Conservation (phyloP, 352 stramenopile genomes). For the Pythium phragmitis region DNA sequence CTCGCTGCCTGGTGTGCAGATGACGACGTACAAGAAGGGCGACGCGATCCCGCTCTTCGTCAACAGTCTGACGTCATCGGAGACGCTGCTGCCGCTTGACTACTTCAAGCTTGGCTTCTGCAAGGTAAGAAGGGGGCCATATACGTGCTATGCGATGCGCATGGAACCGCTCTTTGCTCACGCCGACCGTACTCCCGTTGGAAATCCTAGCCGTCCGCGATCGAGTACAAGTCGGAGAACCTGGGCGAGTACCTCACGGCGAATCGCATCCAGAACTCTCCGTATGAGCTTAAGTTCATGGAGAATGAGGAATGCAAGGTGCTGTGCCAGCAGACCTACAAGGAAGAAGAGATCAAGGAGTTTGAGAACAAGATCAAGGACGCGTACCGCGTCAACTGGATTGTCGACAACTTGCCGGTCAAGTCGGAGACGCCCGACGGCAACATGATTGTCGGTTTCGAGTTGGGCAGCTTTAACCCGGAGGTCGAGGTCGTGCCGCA, state of each 20-base stretch:
- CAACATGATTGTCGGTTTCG: slow-evolving; percentile 78
- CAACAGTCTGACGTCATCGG: slow-evolving; percentile 93
- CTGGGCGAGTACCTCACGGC: slow-evolving; percentile 98
- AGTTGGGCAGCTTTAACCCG: slow-evolving; percentile 88
- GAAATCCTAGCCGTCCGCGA: slow-evolving; percentile 62
- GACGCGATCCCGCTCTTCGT: slow-evolving; percentile 91
- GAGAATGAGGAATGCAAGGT: slow-evolving; percentile 70
- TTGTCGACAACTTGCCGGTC: slow-evolving; percentile 98
- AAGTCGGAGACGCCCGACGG: slow-evolving; percentile 69
- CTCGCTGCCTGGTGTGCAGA: slow-evolving; percentile 84
- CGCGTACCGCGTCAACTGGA: slow-evolving; percentile 98
- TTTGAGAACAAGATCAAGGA: slow-evolving; percentile 95
- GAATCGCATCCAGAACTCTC: slow-evolving; percentile 98
- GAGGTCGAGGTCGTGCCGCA: slow-evolving; percentile 89
- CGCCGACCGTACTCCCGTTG: too few species aligned
- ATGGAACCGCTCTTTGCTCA: too few species aligned
- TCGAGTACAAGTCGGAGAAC: slow-evolving; percentile 98
- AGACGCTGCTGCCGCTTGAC: slow-evolving; percentile 96
- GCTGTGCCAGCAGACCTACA: slow-evolving; percentile 84
- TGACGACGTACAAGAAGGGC: slow-evolving; percentile 86
- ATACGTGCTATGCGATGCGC: too few species aligned
- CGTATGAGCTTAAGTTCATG: slow-evolving; percentile 94
- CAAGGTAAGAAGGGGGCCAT: slow-evolving; percentile 40
- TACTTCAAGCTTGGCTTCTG: slow-evolving; percentile 99
- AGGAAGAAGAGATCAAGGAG: slow-evolving; percentile 90